Percentiles rank a stretch among this genome's conserved stretches.
Conservation (phyloP, 164 flowering plant species). For the Santalum album region DNA sequence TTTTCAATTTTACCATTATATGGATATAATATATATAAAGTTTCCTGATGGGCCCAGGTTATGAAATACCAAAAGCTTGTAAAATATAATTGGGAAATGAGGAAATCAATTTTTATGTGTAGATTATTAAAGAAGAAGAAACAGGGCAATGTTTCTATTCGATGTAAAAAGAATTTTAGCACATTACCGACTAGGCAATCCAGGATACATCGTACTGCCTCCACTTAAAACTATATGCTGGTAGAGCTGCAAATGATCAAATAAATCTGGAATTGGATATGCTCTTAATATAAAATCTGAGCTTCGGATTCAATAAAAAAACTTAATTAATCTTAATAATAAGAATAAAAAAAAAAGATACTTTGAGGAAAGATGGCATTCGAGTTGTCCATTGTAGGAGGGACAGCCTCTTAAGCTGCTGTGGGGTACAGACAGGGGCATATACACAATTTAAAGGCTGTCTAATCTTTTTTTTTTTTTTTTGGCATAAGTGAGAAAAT, state of each 20-base stretch:
- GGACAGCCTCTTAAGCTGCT: no score
- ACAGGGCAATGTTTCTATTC: not conserved
- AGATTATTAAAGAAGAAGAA: not conserved
- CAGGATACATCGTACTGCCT: conserved; percentile 99
- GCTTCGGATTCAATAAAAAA: not conserved
- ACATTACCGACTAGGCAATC: conserved; percentile 92
- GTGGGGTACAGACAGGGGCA: no score
- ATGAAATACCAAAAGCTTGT: no score
- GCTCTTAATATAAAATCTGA: not conserved
- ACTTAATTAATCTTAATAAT: not conserved
- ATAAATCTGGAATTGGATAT: not conserved
- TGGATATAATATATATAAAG: no score
- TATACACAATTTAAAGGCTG: no score
- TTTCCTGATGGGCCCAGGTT: no score
- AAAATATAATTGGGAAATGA: no score
- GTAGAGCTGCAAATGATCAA: conserved; percentile 70
- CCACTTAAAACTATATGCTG: conserved; percentile 98
- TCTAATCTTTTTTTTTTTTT: no score
- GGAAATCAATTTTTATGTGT: no score
- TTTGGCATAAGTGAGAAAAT: not conserved
- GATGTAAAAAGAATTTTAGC: not conserved
- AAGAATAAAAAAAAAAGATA: not conserved
- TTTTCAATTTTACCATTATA: no score
- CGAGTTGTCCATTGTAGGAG: no score
- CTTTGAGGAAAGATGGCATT: not conserved